Percentiles rank a stretch among this genome's conserved stretches.
Conservation (phyloP, 371 early-diverging fungal genomes). For the Apophysomyces ossiformis region DNA sequence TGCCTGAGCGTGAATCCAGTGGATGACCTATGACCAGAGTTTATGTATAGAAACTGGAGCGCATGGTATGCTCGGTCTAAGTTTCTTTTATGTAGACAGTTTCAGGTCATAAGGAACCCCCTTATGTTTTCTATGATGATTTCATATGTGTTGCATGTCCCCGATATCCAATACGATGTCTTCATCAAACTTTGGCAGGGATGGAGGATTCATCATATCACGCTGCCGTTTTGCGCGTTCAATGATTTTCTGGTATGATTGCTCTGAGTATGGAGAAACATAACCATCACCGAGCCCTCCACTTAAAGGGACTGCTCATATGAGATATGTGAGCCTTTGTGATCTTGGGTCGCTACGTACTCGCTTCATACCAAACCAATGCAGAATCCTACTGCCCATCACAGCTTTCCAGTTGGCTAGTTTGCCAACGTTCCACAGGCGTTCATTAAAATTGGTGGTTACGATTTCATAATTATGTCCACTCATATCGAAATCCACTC, state of each 20-base stretch:
- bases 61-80: too few species aligned
- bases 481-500: slow-evolving; percentile 49
- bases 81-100: too few species aligned
- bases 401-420: slow-evolving; percentile 47
- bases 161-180: background rate
- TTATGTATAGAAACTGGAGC: too few species aligned
- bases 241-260: slow-evolving; percentile 42
- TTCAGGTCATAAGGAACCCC: background rate
- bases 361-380: slow-evolving; percentile 48
- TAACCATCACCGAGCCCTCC: slow-evolving; percentile 55
- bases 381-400: slow-evolving; percentile 41
- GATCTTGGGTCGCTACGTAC: background rate
- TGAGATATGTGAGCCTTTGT: too few species aligned
- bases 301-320: slow-evolving; percentile 36
- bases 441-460: slow-evolving; percentile 42
- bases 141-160: background rate
- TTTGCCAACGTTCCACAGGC: slow-evolving; percentile 52
- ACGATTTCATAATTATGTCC: slow-evolving; percentile 56
- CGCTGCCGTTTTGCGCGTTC: slow-evolving; percentile 51
- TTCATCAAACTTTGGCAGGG: background rate
- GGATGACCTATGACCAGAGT: too few species aligned
- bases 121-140: background rate
- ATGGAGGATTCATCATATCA: background rate
- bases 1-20: too few species aligned
- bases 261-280: slow-evolving; percentile 54